A percentile compares a stretch with the other conserved stretches of the same genome.
phyloP scores from a whole-genome alignment of 1,284 basidiomycete genomes.

The Butyriboletus appendiculatus region DNA sequence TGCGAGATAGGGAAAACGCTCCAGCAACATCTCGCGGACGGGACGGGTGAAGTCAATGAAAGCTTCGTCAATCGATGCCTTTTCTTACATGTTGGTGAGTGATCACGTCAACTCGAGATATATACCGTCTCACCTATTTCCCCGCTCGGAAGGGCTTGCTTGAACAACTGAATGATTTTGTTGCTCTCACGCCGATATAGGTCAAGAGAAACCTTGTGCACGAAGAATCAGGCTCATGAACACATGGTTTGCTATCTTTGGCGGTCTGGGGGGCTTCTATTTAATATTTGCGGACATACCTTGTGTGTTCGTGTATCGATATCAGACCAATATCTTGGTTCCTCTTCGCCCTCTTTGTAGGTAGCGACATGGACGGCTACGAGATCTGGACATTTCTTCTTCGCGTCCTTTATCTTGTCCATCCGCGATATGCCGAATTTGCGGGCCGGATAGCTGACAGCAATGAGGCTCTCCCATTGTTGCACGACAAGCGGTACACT shows the following conservation, averaged over 20 bases:
- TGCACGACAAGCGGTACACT: constrained; percentile 85
- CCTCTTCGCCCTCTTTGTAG: constrained; percentile 85
- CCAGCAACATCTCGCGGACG: constrained; percentile 71
- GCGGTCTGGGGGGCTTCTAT: background rate
- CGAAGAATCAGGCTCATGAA: constrained; percentile 9
- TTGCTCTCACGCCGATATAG: constrained; percentile 89
- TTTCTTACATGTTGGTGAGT: constrained; percentile 53
- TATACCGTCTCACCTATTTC: constrained; percentile 57
- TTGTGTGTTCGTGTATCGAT: constrained; percentile 92
- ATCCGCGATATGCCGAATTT: constrained; percentile 88
- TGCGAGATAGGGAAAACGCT: constrained; percentile 76
- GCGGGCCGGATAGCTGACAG: constrained; percentile 94
- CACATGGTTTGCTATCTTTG: background rate
- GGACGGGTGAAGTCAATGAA: constrained; percentile 88
- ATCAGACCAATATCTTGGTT: constrained; percentile 89
- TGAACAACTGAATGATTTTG: constrained; percentile 89
- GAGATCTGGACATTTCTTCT: constrained; percentile 84
- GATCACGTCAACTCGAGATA: background rate
- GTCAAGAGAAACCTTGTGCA: constrained; percentile 84
- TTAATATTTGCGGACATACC: constrained; percentile 44
- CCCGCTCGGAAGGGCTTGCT: constrained; percentile 70
- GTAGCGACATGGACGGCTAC: constrained; percentile 93
- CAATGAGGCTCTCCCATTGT: constrained; percentile 92
- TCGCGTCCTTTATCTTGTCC: constrained; percentile 78
- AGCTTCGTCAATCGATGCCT: constrained; percentile 82